phyloP scores from a whole-genome alignment of 768 basidiomycete genomes.

The Psilocybe azurescens region DNA sequence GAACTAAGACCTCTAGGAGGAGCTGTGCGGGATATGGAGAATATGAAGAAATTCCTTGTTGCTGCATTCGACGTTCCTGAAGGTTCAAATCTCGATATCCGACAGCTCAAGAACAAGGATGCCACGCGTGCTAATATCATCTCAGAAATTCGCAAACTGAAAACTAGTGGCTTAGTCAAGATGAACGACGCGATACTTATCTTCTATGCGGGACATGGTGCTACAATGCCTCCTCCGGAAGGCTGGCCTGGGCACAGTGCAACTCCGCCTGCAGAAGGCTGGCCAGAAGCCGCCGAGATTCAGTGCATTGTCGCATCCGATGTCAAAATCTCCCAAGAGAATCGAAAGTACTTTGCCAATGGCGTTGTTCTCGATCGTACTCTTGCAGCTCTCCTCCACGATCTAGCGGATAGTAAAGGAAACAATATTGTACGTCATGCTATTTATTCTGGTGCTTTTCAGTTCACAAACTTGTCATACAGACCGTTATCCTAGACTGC shows the following conservation, averaged over 20 bases:
- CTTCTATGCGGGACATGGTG: not conserved
- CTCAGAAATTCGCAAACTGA: not conserved
- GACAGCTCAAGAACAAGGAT: not conserved
- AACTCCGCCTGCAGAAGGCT: not conserved
- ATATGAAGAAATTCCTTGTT: too few relatives aligned
- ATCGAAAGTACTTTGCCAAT: too few relatives aligned
- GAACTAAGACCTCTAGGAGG: too few relatives aligned
- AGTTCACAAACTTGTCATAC: not conserved
- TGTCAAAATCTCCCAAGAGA: too few relatives aligned
- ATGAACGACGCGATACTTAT: conserved; percentile 2
- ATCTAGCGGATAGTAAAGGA: not conserved
- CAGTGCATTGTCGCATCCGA: too few relatives aligned
- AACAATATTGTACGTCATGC: not conserved
- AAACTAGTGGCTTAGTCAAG: not conserved
- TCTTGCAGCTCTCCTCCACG: not conserved
- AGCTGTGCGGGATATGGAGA: too few relatives aligned
- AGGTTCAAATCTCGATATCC: not conserved
- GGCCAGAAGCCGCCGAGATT: too few relatives aligned
- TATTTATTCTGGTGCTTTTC: too few relatives aligned
- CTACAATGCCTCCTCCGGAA: too few relatives aligned
- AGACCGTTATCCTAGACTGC: conserved; percentile 19
- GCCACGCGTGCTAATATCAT: conserved; percentile 3
- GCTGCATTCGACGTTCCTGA: too few relatives aligned
- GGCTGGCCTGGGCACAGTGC: too few relatives aligned
- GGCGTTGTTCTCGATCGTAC: too few relatives aligned